Percentiles rank a stretch among this genome's conserved stretches.
Conservation (phyloP, 768 basidiomycete species). For the Rhodotorula diobovata region DNA sequence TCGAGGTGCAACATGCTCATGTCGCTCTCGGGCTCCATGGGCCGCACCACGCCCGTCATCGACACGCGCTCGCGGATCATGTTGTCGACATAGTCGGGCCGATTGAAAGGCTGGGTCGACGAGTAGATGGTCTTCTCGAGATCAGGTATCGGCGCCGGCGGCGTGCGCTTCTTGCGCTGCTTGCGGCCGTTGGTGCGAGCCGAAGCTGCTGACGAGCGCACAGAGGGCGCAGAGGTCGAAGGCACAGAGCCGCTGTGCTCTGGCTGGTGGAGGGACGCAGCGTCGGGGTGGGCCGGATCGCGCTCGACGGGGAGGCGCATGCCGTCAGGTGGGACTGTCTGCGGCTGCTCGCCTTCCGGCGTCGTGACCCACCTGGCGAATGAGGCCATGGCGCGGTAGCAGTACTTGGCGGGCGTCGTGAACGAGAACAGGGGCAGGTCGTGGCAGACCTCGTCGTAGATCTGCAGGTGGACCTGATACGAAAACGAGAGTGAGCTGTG, state of each 20-base stretch:
- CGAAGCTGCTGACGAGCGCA: not conserved
- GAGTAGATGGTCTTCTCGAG: slow-evolving; percentile 41
- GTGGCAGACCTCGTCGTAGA: slow-evolving; percentile 41
- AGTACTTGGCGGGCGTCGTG: slow-evolving; percentile 48
- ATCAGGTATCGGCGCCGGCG: not conserved
- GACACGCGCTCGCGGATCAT: slow-evolving; percentile 93
- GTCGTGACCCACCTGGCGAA: slow-evolving; percentile 49
- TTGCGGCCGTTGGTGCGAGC: not conserved
- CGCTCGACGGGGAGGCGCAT: slow-evolving; percentile 4
- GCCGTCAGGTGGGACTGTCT: not conserved
- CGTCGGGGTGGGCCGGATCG: slow-evolving; percentile 7
- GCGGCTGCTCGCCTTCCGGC: slow-evolving; percentile 14
- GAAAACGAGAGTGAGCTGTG: no score
- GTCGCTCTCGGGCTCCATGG: slow-evolving; percentile 67
- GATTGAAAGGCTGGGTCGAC: slow-evolving; percentile 33
- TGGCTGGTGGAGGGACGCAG: not conserved
- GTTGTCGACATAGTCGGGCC: slow-evolving; percentile 48
- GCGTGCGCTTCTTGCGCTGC: not conserved
- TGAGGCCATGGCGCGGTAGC: slow-evolving; percentile 49
- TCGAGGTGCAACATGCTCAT: slow-evolving; percentile 65
- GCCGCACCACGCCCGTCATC: slow-evolving; percentile 71
- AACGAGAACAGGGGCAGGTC: slow-evolving; percentile 42
- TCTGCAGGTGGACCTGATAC: slow-evolving; percentile 38
- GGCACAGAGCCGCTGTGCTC: not conserved
- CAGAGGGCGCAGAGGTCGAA: not conserved